A percentile compares a stretch with the other conserved stretches of the same genome.
Conservation (phyloP, 768 basidiomycete species). For the Serpula lacrymans region DNA sequence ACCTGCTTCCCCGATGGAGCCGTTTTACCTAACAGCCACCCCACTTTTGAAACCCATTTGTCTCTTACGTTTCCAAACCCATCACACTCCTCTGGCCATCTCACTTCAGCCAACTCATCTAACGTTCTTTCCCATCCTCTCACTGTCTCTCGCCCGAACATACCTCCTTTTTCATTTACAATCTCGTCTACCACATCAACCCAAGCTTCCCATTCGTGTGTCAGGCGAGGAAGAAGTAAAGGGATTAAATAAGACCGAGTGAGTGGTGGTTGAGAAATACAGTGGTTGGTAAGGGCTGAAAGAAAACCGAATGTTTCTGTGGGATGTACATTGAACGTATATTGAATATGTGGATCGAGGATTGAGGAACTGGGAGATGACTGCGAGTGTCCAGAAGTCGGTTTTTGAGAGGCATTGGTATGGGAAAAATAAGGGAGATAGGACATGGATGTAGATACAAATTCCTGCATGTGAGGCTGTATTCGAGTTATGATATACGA, state of each 20-base stretch:
- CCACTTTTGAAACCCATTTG: constrained; percentile 69
- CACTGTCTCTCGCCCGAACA: constrained; percentile 76
- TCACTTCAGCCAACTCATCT: constrained; percentile 60
- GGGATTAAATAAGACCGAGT: constrained; percentile 57
- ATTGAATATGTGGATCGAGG: constrained; percentile 44
- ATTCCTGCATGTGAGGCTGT: constrained; percentile 72
- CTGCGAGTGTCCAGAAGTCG: constrained; percentile 18
- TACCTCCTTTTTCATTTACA: constrained; percentile 70
- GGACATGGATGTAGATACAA: constrained; percentile 71
- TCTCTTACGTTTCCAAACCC: constrained; percentile 50
- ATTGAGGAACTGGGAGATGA: constrained; percentile 35
- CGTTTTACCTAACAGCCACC: constrained; percentile 80
- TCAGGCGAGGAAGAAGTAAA: constrained; percentile 58
- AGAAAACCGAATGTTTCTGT: constrained; percentile 74
- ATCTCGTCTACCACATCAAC: constrained; percentile 62
- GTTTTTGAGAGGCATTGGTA: constrained; percentile 27
- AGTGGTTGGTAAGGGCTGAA: constrained; percentile 61
- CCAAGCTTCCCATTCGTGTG: constrained; percentile 80
- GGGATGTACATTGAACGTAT: constrained; percentile 67
- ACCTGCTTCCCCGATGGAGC: too few species aligned
- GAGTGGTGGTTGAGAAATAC: constrained; percentile 65
- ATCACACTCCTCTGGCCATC: constrained; percentile 38
- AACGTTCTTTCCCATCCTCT: constrained; percentile 65
- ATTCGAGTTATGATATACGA: constrained; percentile 75
- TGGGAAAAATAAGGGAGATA: constrained; percentile 86